These are phyloP conservation scores for Colletotrichum sp. DNA, from an alignment of 2,329 filamentous ascomycete genomes.

Conservation along the genomic window DNA sequence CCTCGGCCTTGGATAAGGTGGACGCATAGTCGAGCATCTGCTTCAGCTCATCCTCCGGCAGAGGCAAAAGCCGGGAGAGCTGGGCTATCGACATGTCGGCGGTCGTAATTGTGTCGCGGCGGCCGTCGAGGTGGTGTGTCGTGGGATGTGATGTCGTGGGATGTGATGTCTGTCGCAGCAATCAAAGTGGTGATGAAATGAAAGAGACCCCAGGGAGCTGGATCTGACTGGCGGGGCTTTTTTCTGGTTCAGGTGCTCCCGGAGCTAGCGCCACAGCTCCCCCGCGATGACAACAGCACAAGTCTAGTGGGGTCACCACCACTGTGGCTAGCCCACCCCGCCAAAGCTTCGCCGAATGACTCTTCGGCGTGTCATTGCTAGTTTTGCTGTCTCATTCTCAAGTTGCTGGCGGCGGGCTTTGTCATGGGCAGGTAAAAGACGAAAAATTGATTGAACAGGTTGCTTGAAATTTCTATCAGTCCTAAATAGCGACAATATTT, in stretches of 20 bases:
- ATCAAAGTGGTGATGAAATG: neutral
- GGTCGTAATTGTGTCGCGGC: neutral
- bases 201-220: neutral
- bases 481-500: neutral
- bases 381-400: neutral
- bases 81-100: conserved; percentile 63
- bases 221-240: neutral
- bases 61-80: conserved; percentile 78
- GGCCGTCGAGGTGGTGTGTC: neutral
- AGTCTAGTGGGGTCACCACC: neutral
- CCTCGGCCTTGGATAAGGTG: conserved; percentile 76
- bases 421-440: neutral
- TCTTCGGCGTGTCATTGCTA: neutral
- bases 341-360: conserved; percentile 6
- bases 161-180: neutral
- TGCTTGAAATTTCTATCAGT: neutral
- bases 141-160: neutral
- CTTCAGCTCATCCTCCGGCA: conserved; percentile 83
- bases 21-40: conserved; percentile 85
- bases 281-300: neutral
- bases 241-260: neutral
- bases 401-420: neutral
- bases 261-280: conserved; percentile 11
- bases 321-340: neutral
- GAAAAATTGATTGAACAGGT: neutral